Evolutionary conservation across 208 protist species (phyloP), one percentile per base, ranked within the genome.

Genomic region (Acanthamoeba triangularis): DNA sequence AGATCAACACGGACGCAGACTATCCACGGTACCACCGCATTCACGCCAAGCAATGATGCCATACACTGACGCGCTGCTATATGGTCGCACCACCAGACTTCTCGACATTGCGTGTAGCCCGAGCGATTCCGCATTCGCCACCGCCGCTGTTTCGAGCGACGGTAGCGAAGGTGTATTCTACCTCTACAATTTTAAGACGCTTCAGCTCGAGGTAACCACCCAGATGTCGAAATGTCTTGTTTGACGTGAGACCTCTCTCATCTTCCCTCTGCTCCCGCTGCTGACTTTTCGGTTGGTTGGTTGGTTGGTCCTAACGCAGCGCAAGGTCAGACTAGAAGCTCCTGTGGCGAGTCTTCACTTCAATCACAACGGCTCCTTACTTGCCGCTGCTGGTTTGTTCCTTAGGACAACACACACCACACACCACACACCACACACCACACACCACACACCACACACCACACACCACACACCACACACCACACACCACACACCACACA

Each of bases 341-440:
- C 54, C 54, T 14, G 59, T 25, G 18, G 23, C 35, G 2, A 93
- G 63, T n/a, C 35, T 93, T 3, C 44, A 78, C 25, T 93, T 93
- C 63, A 93, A 93, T 33, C 88, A 93, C 65, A 93, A 93, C 65
- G 88, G 88, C 23, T 80, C 63, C 20, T 52, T 90, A 25, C 35
- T 84, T 20, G 76, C 76, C 37, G n/a, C 76, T 20, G 76, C 76
- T 30, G 76, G 76, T 84, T n/a, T n/a, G n/a, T n/a, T n/a, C n/a
- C n/a, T n/a, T n/a, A n/a, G n/a, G n/a, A n/a, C n/a, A n/a, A n/a
- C n/a, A n/a, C n/a, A n/a, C n/a, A n/a, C n/a, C n/a, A n/a, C n/a
- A n/a, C n/a, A n/a, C n/a, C n/a, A n/a, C n/a, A n/a, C n/a, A n/a
- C n/a, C n/a, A n/a, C n/a, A n/a, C n/a, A n/a, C n/a, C n/a, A n/a